These are phyloP conservation scores for Suhomyces kilbournensis DNA, from an alignment of 805 yeast species.

Conservation along the genomic window DNA sequence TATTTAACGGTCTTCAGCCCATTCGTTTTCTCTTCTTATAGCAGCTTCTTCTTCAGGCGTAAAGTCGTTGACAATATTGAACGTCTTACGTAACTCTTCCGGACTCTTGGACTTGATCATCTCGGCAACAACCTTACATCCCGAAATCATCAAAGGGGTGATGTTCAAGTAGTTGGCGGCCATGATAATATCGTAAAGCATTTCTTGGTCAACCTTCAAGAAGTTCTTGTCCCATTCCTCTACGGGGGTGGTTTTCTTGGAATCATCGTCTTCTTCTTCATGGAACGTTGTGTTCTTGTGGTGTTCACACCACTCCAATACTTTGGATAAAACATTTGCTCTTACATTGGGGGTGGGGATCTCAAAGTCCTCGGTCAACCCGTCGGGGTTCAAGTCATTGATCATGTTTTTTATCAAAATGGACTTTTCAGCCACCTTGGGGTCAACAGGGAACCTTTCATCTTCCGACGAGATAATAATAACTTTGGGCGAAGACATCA, in stretches of 20 bases:
- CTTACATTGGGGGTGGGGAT: conserved; percentile 91
- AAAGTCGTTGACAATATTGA: conserved; percentile 78
- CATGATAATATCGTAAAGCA: conserved; percentile 74
- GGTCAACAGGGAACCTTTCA: conserved; percentile 72
- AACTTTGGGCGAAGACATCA: conserved; percentile 36
- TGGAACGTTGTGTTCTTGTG: conserved; percentile 79
- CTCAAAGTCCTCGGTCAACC: conserved; percentile 66
- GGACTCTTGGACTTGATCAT: conserved; percentile 80
- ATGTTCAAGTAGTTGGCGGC: conserved; percentile 82
- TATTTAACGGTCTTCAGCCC: conserved; percentile 78
- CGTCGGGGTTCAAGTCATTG: conserved; percentile 60
- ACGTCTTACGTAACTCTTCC: conserved; percentile 75
- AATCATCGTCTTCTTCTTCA: conserved; percentile 76
- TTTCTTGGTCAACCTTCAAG: conserved; percentile 88
- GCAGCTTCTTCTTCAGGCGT: conserved; percentile 88
- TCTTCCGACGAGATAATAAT: conserved; percentile 76
- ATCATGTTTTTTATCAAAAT: conserved; percentile 82
- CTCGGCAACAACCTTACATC: conserved; percentile 79
- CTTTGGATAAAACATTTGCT: conserved; percentile 81
- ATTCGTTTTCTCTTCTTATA: conserved; percentile 80
- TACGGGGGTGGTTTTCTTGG: conserved; percentile 85
- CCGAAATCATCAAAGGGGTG: conserved; percentile 71
- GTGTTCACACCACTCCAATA: conserved; percentile 95
- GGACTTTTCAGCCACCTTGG: conserved; percentile 83
- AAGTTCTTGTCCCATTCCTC: conserved; percentile 96